Base-by-base conservation (phyloP, 805 yeast genomes). In the Sugiyamaella marilandica region DNA sequence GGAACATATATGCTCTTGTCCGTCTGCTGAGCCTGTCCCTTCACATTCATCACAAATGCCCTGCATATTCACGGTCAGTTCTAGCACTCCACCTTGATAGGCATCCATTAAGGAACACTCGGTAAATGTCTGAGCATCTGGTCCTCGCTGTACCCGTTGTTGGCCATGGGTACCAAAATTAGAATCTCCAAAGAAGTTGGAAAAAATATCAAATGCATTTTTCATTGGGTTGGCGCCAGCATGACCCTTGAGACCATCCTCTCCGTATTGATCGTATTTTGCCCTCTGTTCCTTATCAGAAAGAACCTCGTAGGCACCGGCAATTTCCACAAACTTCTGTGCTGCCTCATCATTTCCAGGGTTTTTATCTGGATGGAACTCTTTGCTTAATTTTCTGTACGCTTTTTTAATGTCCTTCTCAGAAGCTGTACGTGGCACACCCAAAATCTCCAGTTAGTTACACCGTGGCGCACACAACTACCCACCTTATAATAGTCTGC, bases 321-420 rank as follows among this genome's bases (percentile, higher is more conserved):
- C 96, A 29, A 94, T 79, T 69, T 90, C 95, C 48, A 94, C 84
- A 67, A 91, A 94, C 70, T 80, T 84, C 47, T 85, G 84, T 59
- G 87, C 90, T 0, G 97, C 96, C 29, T 79, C 85, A 8, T 87
- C 62, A 61, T 84, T 80, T 5, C 84, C 85, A 1, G 85, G 84
- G 66, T 92, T 94, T 72, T 92, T 92, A 70, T 92, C 99, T 1
- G 99, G 99, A 65, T 92, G 99, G 69, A 80, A 89, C 65, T 87
- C 87, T 67, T 88, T 85, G 59, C 91, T 83, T 58, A 92, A 71
- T 52, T 81, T 78, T 59, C 96, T 74, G 67, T 91, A 91, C 0
- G 97, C 96, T 49, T 83, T 79, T 65, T 87, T 89, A 70, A 91
- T 87, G 52, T 89, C 90, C 59, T 79, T 83, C 21, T 88, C 96